Conservation (phyloP, 192 early-diverging fungal genomes). For the Coemansia sp. region DNA sequence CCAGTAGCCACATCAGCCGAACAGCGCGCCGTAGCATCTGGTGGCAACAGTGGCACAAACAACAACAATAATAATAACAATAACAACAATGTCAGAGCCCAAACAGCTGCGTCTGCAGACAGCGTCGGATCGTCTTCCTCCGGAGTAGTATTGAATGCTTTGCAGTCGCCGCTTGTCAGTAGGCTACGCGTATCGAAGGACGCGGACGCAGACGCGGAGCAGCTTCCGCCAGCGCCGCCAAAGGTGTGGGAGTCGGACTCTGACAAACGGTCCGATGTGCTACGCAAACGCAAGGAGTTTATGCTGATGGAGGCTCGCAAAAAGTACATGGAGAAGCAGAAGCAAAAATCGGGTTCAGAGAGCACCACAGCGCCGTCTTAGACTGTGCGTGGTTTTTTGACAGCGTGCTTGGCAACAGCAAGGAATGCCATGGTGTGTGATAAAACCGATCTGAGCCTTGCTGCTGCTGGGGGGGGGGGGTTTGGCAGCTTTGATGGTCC, state of each 20-base stretch:
- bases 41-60: not conserved
- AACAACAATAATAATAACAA: not conserved
- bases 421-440: too few species aligned
- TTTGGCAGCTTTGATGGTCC: too few species aligned
- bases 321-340: conserved; percentile 37
- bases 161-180: conserved; percentile 42
- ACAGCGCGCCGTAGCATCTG: conserved; percentile 17
- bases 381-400: too few species aligned
- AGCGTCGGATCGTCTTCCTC: conserved; percentile 5
- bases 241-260: conserved; percentile 48
- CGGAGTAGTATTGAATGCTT: conserved; percentile 33
- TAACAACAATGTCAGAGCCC: not conserved
- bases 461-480: too few species aligned
- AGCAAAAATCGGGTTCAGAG: not conserved
- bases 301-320: conserved; percentile 52
- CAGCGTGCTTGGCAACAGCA: too few species aligned
- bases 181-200: conserved; percentile 35
- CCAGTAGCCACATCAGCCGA: conserved; percentile 30
- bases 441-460: too few species aligned
- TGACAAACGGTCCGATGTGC: conserved; percentile 31
- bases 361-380: not conserved
- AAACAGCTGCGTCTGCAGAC: not conserved
- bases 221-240: conserved; percentile 32
- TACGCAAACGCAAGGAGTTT: conserved; percentile 49
- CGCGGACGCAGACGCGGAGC: conserved; percentile 13